phyloP scores from a whole-genome alignment of 257 asterid genomes.

The Solanum appendiculatum region DNA sequence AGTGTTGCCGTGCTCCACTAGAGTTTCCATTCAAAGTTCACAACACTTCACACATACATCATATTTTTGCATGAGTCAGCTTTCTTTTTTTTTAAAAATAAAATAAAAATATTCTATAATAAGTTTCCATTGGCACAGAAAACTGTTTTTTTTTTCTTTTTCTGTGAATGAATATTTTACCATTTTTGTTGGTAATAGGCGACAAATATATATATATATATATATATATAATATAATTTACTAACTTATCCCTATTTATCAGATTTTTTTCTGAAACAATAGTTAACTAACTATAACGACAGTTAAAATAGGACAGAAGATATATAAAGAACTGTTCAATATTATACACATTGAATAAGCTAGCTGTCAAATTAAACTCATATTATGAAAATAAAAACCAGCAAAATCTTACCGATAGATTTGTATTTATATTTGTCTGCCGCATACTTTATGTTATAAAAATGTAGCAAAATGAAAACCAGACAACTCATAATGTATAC shows the following conservation, averaged over 20 bases:
- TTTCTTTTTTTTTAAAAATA: too few relatives aligned
- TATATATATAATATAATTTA: too few relatives aligned
- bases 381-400: not conserved
- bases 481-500: not conserved
- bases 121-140: not conserved
- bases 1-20: not conserved
- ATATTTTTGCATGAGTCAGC: too few relatives aligned
- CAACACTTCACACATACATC: too few relatives aligned
- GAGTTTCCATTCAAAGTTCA: not conserved
- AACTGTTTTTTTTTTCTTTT: not conserved
- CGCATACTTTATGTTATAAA: not conserved
- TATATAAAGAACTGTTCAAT: not conserved
- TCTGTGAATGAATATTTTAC: not conserved
- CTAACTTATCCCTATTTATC: not conserved
- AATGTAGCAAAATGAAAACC: not conserved
- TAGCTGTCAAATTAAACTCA: slow-evolving; percentile 3
- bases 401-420: not conserved
- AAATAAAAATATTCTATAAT: too few relatives aligned
- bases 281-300: not conserved
- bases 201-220: too few relatives aligned
- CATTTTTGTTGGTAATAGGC: not conserved
- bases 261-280: accelerated
- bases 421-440: not conserved
- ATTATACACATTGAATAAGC: not conserved
- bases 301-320: not conserved